phyloP scores from a whole-genome alignment of 2,329 filamentous ascomycete species.

The Scedosporium dehoogii region DNA sequence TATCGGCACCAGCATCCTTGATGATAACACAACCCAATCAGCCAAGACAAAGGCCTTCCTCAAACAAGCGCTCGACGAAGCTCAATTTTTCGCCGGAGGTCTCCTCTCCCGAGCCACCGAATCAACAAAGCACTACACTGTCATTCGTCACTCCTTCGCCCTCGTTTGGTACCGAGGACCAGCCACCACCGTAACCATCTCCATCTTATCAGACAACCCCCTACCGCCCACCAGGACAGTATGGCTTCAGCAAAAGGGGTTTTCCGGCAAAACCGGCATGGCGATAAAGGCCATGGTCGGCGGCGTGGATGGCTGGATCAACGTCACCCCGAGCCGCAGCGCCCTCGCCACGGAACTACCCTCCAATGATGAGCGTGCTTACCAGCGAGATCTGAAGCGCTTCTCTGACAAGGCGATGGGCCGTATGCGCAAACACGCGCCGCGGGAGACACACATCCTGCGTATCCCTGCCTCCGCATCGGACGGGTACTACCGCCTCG shows the following conservation, averaged over 20 bases:
- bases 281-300: constrained; percentile 52
- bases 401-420: constrained; percentile 48
- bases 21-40: background rate
- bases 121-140: constrained; percentile 55
- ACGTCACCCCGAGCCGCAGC: constrained; percentile 51
- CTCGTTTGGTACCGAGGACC: constrained; percentile 58
- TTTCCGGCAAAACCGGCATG: constrained; percentile 60
- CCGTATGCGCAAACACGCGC: constrained; percentile 32
- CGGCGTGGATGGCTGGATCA: constrained; percentile 50
- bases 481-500: constrained; percentile 61
- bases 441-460: constrained; percentile 54
- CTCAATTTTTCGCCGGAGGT: constrained; percentile 55
- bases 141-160: constrained; percentile 55
- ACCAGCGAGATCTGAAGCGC: constrained; percentile 58
- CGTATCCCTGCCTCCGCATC: constrained; percentile 52
- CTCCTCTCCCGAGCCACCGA: constrained; percentile 53
- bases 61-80: constrained; percentile 43
- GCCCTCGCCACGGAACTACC: constrained; percentile 38
- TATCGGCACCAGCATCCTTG: too few species aligned
- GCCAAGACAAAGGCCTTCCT: background rate
- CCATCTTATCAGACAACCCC: constrained; percentile 49
- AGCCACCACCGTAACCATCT: constrained; percentile 52
- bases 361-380: constrained; percentile 50
- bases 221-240: constrained; percentile 48
- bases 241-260: constrained; percentile 61